Base-by-base conservation (phyloP, 78 protist genomes). In the Dictyostelium firmibasis region DNA sequence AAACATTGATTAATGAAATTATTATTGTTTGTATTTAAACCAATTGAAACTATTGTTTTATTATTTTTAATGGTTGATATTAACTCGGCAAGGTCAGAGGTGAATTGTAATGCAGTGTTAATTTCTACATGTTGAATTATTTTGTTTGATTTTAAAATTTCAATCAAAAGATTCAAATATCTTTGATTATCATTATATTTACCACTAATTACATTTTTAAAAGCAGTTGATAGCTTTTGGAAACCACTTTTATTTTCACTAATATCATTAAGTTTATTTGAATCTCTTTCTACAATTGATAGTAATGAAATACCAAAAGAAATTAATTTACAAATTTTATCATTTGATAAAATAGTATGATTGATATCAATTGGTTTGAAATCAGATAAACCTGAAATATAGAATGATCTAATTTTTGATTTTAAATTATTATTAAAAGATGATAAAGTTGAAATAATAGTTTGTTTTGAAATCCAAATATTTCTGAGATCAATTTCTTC, bases 71-170 rank as follows among this genome's bases (percentile, higher is more conserved):
- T 72, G 4, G 38, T 16, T 31, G 35, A 16, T 16, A 33, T 4
- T 72, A 72, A 16, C 31, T 33, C 44, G 4, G 29, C 79, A 7
- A 16, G 8, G 14, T 4, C 9, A 18, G 47, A 27, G 6, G 67
- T 57, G 3, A 50, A 50, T 57, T 57, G 25, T 5, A 2, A 16
- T 8, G 20, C 10, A n/a, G 14, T 25, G 10, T 72, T 33, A 33
- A 72, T 72, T 72, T 72, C 79, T 33, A 72, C 33, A 33, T 72
- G 79, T 72, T 72, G 79, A 33, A 72, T 72, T 27, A 18, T 72
- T 72, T 29, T 31, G 18, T 72, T 72, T 29, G 23, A 33, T 33
- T 33, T 33, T 11, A 72, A 33, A 31, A 72, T 33, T 16, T 72
- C 79, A 27, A 67, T 67, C 9, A 67, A 67, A 3, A 67, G 35